Evolutionary conservation across 345 rosid species (phyloP).

Genomic region (Zanthoxylum bungeanum): DNA sequence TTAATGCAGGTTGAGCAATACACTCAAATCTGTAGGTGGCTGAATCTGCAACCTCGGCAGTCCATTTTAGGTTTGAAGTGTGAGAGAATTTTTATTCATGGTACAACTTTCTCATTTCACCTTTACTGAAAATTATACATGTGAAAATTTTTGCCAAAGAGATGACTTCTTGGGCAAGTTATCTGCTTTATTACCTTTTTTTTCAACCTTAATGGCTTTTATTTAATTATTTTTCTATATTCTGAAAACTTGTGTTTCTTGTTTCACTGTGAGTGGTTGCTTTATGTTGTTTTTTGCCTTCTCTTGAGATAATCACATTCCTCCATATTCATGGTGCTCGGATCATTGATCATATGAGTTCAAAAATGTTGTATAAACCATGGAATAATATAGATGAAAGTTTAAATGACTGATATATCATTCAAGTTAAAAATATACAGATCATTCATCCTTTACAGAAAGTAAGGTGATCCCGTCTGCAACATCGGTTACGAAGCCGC

Average conservation of each 20-base stretch:
- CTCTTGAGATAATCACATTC: no score
- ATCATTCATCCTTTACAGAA: no score
- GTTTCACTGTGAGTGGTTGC: neutral
- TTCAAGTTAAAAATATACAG: no score
- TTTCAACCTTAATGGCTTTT: neutral
- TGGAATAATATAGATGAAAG: no score
- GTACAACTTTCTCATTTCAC: conserved; percentile 8
- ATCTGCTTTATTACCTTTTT: neutral
- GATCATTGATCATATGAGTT: no score
- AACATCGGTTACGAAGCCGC: no score
- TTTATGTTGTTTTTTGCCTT: no score
- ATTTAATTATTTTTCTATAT: neutral
- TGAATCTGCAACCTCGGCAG: neutral
- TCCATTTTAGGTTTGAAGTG: conserved; percentile 5
- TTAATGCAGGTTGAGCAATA: conserved; percentile 57
- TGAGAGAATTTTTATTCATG: neutral
- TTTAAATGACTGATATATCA: no score
- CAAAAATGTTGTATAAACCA: no score
- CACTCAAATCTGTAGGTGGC: conserved; percentile 43
- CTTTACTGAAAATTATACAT: neutral
- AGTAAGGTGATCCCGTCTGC: no score
- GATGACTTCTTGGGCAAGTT: neutral
- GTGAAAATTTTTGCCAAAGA: conserved; percentile 5
- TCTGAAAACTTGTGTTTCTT: neutral
- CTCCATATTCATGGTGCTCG: no score